Evolutionary conservation across 352 stramenopile species (phyloP).

Genomic region (Globisporangium solare): DNA sequence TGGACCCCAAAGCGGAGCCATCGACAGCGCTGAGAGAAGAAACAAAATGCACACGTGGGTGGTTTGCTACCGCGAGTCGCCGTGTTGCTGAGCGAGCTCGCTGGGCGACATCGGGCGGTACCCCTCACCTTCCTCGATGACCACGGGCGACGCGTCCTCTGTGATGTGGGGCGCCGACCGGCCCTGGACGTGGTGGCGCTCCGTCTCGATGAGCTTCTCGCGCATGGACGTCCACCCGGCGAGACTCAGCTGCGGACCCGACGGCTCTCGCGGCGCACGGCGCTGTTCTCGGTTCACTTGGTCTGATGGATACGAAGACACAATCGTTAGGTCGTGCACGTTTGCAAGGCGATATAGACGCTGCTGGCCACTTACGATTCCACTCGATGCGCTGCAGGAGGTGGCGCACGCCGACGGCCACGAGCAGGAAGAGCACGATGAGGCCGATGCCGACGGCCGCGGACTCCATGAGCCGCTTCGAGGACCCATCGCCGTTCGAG

Average conservation of each 20-base stretch:
- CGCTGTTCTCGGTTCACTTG: background rate
- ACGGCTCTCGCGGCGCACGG: constrained; percentile 7
- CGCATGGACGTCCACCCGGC: constrained; percentile 47
- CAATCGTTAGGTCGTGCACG: no score
- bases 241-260: constrained; percentile 36
- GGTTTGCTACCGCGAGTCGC: background rate
- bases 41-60: no score
- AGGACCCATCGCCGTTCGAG: background rate
- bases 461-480: constrained; percentile 1
- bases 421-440: constrained; percentile 7
- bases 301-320: no score
- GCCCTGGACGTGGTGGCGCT: constrained; percentile 22
- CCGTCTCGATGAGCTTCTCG: constrained; percentile 49
- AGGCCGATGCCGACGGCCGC: constrained; percentile 5
- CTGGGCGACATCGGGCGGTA: constrained; percentile 5
- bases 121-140: constrained; percentile 1
- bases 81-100: background rate
- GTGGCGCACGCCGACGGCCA: constrained; percentile 8
- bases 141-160: constrained; percentile 1
- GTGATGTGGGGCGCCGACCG: constrained; percentile 15
- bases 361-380: constrained; percentile 5
- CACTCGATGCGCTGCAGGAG: constrained; percentile 10
- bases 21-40: no score
- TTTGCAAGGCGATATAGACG: background rate
- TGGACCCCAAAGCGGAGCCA: background rate